A percentile compares a stretch with the other conserved stretches of the same genome.
These are phyloP conservation scores for Artemisia annua DNA, from an alignment of 129 eudicot genomes.

Conservation along the genomic window DNA sequence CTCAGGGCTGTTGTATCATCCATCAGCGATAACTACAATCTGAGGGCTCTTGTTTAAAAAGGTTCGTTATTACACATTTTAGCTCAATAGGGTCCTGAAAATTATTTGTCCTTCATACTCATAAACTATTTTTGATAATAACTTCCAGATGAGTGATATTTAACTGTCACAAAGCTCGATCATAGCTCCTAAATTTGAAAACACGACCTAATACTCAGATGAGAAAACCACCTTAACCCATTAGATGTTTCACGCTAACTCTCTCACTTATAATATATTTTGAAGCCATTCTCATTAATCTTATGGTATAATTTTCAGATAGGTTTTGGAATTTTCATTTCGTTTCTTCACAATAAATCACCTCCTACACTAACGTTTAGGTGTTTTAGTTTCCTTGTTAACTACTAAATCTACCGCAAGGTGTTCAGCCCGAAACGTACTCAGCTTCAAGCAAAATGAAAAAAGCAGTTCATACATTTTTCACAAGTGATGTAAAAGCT, in stretches of 20 bases:
- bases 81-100: not conserved
- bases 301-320: not conserved
- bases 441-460: not conserved
- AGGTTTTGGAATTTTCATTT: too few relatives aligned
- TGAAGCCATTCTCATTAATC: not conserved
- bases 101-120: not conserved
- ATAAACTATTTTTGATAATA: not conserved
- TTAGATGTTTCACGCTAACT: too few relatives aligned
- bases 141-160: not conserved
- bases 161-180: not conserved
- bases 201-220: not conserved
- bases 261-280: not conserved
- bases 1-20: slow-evolving; percentile 51
- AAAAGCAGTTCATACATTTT: not conserved
- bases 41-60: slow-evolving; percentile 39
- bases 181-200: not conserved
- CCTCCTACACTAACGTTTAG: not conserved
- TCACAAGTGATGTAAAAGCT: too few relatives aligned
- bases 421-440: not conserved
- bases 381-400: not conserved
- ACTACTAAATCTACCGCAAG: not conserved
- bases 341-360: too few relatives aligned
- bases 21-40: slow-evolving; percentile 37
- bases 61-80: not conserved
- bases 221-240: not conserved